phyloP scores from a whole-genome alignment of 495 filamentous ascomycete genomes.

The Penicillium bovifimosum region DNA sequence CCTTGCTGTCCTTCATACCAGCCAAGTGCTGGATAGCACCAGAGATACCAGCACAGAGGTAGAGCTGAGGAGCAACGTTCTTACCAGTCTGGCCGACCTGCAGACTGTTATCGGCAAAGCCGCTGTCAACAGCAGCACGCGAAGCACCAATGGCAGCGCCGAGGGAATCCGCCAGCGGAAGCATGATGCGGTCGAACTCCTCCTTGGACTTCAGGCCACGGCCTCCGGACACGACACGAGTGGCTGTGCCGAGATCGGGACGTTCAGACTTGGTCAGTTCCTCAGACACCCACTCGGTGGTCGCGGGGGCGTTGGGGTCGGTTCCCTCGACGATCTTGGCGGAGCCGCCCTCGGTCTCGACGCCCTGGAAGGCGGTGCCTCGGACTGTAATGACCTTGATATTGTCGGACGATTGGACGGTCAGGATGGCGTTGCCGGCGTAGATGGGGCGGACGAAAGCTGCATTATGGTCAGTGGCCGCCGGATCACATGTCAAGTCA shows the following conservation, averaged over 20 bases:
- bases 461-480: conserved; percentile 23
- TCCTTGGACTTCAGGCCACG: conserved; percentile 95
- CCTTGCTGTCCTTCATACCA: conserved; percentile 99
- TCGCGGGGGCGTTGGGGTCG: conserved; percentile 57
- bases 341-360: conserved; percentile 45
- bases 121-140: conserved; percentile 91
- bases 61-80: conserved; percentile 93
- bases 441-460: conserved; percentile 96
- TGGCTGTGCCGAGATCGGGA: conserved; percentile 87
- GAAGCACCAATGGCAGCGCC: conserved; percentile 93
- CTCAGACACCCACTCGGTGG: conserved; percentile 89
- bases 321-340: conserved; percentile 44
- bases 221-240: conserved; percentile 87
- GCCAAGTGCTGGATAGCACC: conserved; percentile 98
- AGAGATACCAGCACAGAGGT: conserved; percentile 91
- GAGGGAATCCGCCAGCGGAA: conserved; percentile 83
- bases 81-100: conserved; percentile 98
- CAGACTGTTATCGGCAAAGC: conserved; percentile 98
- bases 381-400: conserved; percentile 90
- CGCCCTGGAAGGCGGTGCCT: conserved; percentile 74
- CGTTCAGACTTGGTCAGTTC: conserved; percentile 87
- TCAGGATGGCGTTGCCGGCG: conserved; percentile 93
- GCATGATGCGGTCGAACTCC: conserved; percentile 89
- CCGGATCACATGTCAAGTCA: conserved; percentile 18
- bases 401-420: conserved; percentile 82